A percentile compares a stretch with the other conserved stretches of the same genome.
Evolutionary conservation across 352 stramenopile genomes (phyloP).

Genomic region (Phytophthora kernoviae): DNA sequence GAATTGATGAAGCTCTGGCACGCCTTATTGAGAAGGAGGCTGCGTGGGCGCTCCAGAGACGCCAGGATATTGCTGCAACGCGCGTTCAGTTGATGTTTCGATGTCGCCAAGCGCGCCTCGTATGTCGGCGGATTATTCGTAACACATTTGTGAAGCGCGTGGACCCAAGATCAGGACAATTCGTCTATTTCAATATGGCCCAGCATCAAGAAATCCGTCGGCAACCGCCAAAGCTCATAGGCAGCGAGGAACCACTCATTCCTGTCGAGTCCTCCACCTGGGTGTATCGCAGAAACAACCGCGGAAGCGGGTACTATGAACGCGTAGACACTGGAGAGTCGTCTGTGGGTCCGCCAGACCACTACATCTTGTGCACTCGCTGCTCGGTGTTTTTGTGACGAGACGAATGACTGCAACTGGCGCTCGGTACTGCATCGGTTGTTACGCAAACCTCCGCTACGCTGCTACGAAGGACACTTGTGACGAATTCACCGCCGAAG

Average conservation of each 20-base stretch:
- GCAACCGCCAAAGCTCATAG: slow-evolving; percentile 49
- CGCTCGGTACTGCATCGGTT: slow-evolving; percentile 62
- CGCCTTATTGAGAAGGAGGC: slow-evolving; percentile 37
- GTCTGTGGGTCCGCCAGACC: slow-evolving; percentile 49
- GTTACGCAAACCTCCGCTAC: slow-evolving; percentile 46
- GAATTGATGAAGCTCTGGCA: slow-evolving; percentile 48
- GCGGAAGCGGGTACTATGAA: slow-evolving; percentile 58
- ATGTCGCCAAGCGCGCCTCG: slow-evolving; percentile 50
- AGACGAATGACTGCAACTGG: slow-evolving; percentile 51
- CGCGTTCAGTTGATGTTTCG: slow-evolving; percentile 72
- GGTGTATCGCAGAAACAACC: slow-evolving; percentile 55
- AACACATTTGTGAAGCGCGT: slow-evolving; percentile 62
- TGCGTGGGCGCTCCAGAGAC: slow-evolving; percentile 40
- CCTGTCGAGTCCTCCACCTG: slow-evolving; percentile 68
- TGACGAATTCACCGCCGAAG: slow-evolving; percentile 5
- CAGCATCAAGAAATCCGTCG: slow-evolving; percentile 38
- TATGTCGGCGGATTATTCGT: slow-evolving; percentile 54
- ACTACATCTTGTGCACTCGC: slow-evolving; percentile 58
- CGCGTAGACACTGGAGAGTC: slow-evolving; percentile 44
- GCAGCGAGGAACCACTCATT: slow-evolving; percentile 54
- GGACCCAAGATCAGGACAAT: slow-evolving; percentile 50
- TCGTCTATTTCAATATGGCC: slow-evolving; percentile 70
- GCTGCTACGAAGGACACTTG: slow-evolving; percentile 12
- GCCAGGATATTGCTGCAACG: slow-evolving; percentile 40
- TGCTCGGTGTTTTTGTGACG: slow-evolving; percentile 62